Base-by-base conservation (phyloP, 495 filamentous ascomycete species). In the Opeltia flavorubescens region DNA sequence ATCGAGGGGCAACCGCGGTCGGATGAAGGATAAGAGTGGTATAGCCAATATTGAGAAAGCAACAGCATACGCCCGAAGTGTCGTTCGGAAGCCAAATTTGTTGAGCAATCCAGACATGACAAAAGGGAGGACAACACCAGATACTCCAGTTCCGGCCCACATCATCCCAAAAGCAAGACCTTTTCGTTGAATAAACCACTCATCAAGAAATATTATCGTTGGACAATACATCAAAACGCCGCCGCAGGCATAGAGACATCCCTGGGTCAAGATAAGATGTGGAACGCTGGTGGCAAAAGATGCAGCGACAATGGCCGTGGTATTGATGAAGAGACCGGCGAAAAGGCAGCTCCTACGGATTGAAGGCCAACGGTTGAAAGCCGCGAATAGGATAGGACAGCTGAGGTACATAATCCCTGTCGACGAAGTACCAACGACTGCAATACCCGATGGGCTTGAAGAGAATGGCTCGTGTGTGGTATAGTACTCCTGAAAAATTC, bases 401-500 rank as follows among this genome's bases (percentile, higher is more conserved):
- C 65, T 53, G 35, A 77, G 67, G 51, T 77, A 78, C 34, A 72
- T 59, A 6, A 77, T 57, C 17, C 73, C 72, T 57, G 65, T 67
- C n/a, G 63, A 58, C 20, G 64, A 66, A 4, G 71, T 72, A 1
- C 65, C 69, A 27, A 75, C 65, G 13, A 65, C 57, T 5, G 68
- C 59, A 28, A 71, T 66, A 25, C 53, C 50, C 23, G 46, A 63
- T 55, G 23, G 66, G 66, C 20, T 63, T 66, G 9, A 49, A 25
- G 62, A 51, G 47, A 65, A 80, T 49, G 61, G 68, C 56, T 62
- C 50, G 52, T 75, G 64, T 8, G 60, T 62, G 29, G 50, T 59
- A 49, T 76, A 79, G 53, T 78, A 77, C 25, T 68, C 64, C 52
- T 79, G 72, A 51, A 79, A 79, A 12, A 80, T 61, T 23, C 76